A percentile compares a stretch with the other conserved stretches of the same genome.
phyloP scores from a whole-genome alignment of 441 rosid genomes.

The Adansonia madagascariensis region DNA sequence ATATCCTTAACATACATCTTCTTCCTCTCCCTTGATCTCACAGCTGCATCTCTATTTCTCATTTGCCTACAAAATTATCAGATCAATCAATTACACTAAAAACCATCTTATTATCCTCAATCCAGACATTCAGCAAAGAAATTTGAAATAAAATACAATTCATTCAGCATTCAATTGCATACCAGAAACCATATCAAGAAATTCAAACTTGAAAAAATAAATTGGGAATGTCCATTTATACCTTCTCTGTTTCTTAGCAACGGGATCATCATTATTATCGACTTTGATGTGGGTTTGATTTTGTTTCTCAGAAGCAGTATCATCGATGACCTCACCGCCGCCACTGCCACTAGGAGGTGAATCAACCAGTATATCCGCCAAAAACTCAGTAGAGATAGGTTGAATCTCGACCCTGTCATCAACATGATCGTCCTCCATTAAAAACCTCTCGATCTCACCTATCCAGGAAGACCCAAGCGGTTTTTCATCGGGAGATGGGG shows the following conservation, averaged over 20 bases:
- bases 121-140: neutral
- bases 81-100: slow-evolving; percentile 17
- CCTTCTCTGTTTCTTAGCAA: slow-evolving; percentile 73
- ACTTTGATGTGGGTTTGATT: slow-evolving; percentile 25
- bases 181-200: slow-evolving; percentile 1
- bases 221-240: slow-evolving; percentile 33
- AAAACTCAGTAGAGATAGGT: slow-evolving; percentile 38
- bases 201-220: neutral
- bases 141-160: neutral
- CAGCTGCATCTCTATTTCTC: slow-evolving; percentile 88
- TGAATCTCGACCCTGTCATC: slow-evolving; percentile 27
- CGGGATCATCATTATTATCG: slow-evolving; percentile 40
- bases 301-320: slow-evolving; percentile 32
- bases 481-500: slow-evolving; percentile 32
- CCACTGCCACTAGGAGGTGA: slow-evolving; percentile 40
- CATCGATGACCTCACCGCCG: slow-evolving; percentile 30
- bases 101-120: neutral
- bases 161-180: neutral
- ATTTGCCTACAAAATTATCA: slow-evolving; percentile 59
- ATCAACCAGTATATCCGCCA: slow-evolving; percentile 60
- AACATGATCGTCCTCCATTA: slow-evolving; percentile 56
- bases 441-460: slow-evolving; percentile 52
- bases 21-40: slow-evolving; percentile 89
- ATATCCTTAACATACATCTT: slow-evolving; percentile 71
- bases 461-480: slow-evolving; percentile 42